Evolutionary conservation across 768 basidiomycete species (phyloP), one percentile per base, ranked within the genome.

Genomic region (Suillus bovinus): DNA sequence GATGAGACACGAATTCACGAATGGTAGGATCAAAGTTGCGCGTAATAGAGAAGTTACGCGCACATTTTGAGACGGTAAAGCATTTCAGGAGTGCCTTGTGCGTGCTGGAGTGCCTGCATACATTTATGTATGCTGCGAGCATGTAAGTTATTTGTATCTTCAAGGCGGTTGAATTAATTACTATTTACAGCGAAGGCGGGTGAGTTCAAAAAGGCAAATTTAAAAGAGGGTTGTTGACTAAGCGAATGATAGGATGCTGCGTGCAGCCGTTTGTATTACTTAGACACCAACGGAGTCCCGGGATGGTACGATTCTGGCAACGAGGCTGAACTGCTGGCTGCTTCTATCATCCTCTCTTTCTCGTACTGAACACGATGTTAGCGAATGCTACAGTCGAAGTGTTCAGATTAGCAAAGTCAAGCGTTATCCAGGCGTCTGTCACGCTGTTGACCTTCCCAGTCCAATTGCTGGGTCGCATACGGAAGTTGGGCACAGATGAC

Each of bases 391-490:
- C 60, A 27, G 33, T 31, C 27, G 55, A 53, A 31, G 50, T 46
- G 5, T 34, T 58, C 20, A 38, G 60, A 14, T 9, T 39, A 0
- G 38, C 55, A 27, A 56, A 56, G 11, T 27, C 55, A 39, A 7
- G 38, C 13, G 34, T 56, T 27, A 17, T 27, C 6, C 24, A 65
- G 27, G 67, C 68, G n/a, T 67, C 68, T 4, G 14, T 16, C 20
- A 59, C 49, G 41, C 41, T 84, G 59, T 69, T 84, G 49, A 64
- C 72, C n/a, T 75, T 79, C 67, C 79, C 80, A 2, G 75, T 76
- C 39, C 76, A 78, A 34, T 67, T 80, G 3, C 67, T 82, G 31
- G 72, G 74, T 11, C 73, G 76, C 44, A 74, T 84, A 33, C 76
- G 79, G 53, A 74, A 4, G 66, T 81, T 41, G 70, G 74, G 9